Evolutionary conservation across 2,329 filamentous ascomycete species (phyloP).

Genomic region (Triangularia verruculosa): DNA sequence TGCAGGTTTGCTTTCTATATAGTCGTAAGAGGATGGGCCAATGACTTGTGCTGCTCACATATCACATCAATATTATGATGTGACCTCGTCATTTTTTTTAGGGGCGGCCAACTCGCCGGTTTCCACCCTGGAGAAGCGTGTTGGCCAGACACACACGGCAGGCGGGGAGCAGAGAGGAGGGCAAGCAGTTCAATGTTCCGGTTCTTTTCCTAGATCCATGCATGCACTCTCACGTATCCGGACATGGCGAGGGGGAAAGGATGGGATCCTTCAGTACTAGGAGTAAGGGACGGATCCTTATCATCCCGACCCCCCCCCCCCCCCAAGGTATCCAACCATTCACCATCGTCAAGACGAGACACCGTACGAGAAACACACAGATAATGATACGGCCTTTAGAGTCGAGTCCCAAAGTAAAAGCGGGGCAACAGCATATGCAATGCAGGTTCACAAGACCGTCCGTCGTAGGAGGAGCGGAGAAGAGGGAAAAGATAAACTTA

Average conservation of each 20-base stretch:
- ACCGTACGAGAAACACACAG: background rate
- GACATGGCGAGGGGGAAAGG: background rate
- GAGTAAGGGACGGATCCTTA: background rate
- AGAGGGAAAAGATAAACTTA: constrained; percentile 3
- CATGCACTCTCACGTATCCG: background rate
- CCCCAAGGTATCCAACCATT: background rate
- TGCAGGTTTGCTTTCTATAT: background rate
- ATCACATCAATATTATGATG: background rate
- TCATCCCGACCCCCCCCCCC: background rate
- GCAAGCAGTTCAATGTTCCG: background rate
- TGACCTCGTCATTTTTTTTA: background rate
- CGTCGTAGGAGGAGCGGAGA: background rate
- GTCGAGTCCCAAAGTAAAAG: background rate
- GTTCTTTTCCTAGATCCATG: constrained; percentile 2
- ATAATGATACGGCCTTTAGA: constrained; percentile 4
- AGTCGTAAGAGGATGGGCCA: background rate
- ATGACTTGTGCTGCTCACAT: background rate
- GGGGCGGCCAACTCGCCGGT: background rate
- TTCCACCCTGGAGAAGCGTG: background rate
- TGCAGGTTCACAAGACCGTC: background rate
- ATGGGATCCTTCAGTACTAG: constrained; percentile 1
- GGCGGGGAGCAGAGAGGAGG: no score
- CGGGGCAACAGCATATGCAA: background rate
- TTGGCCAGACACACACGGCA: background rate
- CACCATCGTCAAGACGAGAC: background rate